Base-by-base conservation (phyloP, 2,329 filamentous ascomycete genomes). In the Penicillium sp. region DNA sequence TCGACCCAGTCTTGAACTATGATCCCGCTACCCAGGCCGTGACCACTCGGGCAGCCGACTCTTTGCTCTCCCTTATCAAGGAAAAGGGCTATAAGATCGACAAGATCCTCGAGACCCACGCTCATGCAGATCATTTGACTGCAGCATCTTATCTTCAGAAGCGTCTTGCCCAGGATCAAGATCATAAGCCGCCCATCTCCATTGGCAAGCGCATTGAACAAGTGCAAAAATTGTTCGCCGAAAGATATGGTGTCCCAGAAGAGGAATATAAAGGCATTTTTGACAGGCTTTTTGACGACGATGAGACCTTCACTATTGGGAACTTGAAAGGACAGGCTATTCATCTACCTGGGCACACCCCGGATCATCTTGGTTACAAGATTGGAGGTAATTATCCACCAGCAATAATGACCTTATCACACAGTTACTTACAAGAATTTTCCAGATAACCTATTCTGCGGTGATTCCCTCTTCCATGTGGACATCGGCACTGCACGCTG, bases 1-100 rank as follows among this genome's bases (percentile, higher is more conserved):
- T 88, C 61, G 85, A 88, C 61, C 75, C 85, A 0, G 85, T 88
- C 0, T 66, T 88, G 3, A 79, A 87, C 66, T 86, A 79, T 57
- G 78, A 85, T 44, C 74, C 76, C 2, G 61, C 67, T 11, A 76
- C 69, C 1, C 70, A 74, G 38, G 65, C 52, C 2, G 76, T 87
- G 56, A 75, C 69, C 6, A 87, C 85, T 0, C 45, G 62, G 0
- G 73, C 80, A 0, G 85, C 85, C 2, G 83, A 88, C 56, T 43
- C 57, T 0, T 60, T 88, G 0, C 71, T 88, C 0, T 60, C 72
- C 0, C 24, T 81, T 0, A 66, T 84, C 7, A 60, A 65, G 4
- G 63, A 78, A 1, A 68, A 81, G 1, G 72, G 72, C 1, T 86
- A 85, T 64, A 75, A 59, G 0, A 65, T 87, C 10, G 72, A 75